These are phyloP conservation scores for Adansonia gregorii DNA, from an alignment of 441 rosid species.

Conservation along the genomic window DNA sequence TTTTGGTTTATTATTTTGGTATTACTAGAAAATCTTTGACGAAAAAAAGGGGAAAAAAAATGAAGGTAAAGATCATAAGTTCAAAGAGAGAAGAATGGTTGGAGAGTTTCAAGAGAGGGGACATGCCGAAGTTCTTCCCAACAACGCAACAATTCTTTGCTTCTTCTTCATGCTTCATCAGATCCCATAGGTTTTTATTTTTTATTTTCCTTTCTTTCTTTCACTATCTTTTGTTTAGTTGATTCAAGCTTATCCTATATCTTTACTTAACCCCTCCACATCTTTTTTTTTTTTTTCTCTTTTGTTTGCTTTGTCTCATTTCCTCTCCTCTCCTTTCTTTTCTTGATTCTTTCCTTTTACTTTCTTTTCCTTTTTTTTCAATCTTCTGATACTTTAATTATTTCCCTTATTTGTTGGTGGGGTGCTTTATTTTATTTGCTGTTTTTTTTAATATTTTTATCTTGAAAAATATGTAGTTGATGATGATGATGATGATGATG, in stretches of 20 bases:
- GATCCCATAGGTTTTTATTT: slow-evolving; percentile 39
- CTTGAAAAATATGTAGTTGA: slow-evolving; percentile 37
- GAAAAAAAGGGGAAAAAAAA: no score
- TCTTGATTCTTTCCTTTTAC: not conserved
- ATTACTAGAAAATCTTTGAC: no score
- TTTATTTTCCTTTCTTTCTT: slow-evolving; percentile 1
- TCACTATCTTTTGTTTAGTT: not conserved
- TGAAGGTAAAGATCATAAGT: not conserved
- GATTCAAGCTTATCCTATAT: slow-evolving; percentile 20
- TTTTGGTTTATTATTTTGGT: no score
- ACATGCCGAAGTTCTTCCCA: slow-evolving; percentile 50
- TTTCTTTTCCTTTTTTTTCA: not conserved
- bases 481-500: slow-evolving; percentile 21
- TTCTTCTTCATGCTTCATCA: slow-evolving; percentile 31
- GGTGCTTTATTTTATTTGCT: not conserved
- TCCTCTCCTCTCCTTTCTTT: not conserved
- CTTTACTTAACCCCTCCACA: not conserved
- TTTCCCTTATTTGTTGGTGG: slow-evolving; percentile 17
- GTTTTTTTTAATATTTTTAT: not conserved
- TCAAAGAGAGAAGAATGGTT: slow-evolving; percentile 9
- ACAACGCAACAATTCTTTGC: slow-evolving; percentile 43
- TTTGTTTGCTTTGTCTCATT: not conserved
- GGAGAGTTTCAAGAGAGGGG: slow-evolving; percentile 39
- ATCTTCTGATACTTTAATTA: not conserved
- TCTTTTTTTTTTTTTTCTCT: not conserved